phyloP scores from a whole-genome alignment of 345 rosid species.

The Lepidium sativum region DNA sequence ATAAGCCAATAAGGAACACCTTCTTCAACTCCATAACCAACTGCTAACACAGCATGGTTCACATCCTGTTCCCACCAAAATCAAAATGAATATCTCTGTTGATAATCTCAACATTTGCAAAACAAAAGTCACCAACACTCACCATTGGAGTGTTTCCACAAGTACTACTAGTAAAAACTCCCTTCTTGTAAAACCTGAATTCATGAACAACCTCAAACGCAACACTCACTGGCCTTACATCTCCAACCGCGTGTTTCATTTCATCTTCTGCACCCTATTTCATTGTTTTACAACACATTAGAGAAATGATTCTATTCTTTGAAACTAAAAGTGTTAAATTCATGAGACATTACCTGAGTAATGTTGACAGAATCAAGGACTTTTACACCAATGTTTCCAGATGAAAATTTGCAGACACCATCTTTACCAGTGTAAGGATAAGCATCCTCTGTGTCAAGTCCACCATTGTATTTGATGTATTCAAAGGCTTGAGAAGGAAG shows the following conservation, averaged over 20 bases:
- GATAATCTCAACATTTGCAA: not conserved
- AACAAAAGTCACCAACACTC: not conserved
- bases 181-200: slow-evolving; percentile 59
- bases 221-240: slow-evolving; percentile 82
- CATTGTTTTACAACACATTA: not conserved
- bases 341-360: slow-evolving; percentile 44
- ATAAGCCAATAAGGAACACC: slow-evolving; percentile 77
- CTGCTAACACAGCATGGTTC: slow-evolving; percentile 88
- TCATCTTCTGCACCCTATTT: slow-evolving; percentile 85
- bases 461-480: slow-evolving; percentile 86
- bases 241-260: slow-evolving; percentile 67
- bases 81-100: not conserved
- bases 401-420: slow-evolving; percentile 63
- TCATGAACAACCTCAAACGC: slow-evolving; percentile 63
- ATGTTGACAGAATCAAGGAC: slow-evolving; percentile 69
- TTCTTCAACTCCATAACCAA: slow-evolving; percentile 78
- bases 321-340: not conserved
- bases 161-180: slow-evolving; percentile 53
- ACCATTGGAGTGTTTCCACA: slow-evolving; percentile 72
- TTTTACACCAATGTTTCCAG: slow-evolving; percentile 67
- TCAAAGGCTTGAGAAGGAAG: slow-evolving; percentile 96
- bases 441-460: slow-evolving; percentile 78
- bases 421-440: slow-evolving; percentile 64
- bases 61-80: slow-evolving; percentile 50
- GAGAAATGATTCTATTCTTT: not conserved